Percentiles rank a stretch among this genome's conserved stretches.
Evolutionary conservation across 306 rosid genomes (phyloP).

Genomic region (Trifolium subterraneum): DNA sequence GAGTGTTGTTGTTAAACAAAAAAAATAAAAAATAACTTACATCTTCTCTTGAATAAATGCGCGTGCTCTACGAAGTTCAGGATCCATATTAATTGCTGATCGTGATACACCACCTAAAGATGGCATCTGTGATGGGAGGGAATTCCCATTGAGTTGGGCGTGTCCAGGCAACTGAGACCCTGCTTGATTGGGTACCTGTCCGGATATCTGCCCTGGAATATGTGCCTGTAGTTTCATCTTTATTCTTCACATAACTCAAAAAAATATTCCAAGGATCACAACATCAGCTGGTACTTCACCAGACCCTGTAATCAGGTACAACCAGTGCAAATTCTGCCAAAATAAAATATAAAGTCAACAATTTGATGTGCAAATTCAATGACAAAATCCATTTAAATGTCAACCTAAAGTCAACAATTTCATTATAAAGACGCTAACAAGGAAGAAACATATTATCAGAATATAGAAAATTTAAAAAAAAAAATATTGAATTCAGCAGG

Average conservation of each 20-base stretch:
- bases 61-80: constrained; percentile 69
- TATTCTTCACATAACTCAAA: constrained; percentile 52
- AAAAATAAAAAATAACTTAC: constrained; percentile 54
- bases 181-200: constrained; percentile 77
- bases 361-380: background rate
- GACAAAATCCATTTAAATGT: background rate
- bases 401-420: constrained; percentile 7
- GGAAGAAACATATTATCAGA: background rate
- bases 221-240: constrained; percentile 75
- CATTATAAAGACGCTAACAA: background rate
- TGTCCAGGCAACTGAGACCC: constrained; percentile 67
- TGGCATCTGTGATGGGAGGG: constrained; percentile 58
- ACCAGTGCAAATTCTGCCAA: constrained; percentile 9
- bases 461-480: background rate
- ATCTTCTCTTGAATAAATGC: constrained; percentile 62
- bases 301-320: constrained; percentile 21
- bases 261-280: constrained; percentile 38
- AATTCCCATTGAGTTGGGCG: constrained; percentile 64
- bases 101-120: constrained; percentile 54
- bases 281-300: constrained; percentile 37
- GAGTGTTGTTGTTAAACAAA: constrained; percentile 1
- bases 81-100: constrained; percentile 53
- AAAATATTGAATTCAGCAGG: constrained; percentile 32
- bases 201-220: constrained; percentile 67
- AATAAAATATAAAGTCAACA: constrained; percentile 40